phyloP scores from a whole-genome alignment of 331 rosid genomes.

The Stylosanthes scabra region DNA sequence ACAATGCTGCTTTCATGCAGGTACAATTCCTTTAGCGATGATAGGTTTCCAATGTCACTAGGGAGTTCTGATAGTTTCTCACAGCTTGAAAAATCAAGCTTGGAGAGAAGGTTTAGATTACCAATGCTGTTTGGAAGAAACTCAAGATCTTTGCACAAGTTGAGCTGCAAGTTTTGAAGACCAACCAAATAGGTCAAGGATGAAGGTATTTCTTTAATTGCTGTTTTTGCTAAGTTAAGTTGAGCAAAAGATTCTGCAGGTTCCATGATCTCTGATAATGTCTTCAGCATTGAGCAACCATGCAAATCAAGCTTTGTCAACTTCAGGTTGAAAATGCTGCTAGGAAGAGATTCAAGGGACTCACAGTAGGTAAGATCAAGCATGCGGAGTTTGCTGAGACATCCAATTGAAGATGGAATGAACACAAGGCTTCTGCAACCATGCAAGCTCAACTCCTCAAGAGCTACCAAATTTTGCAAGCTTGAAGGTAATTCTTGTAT shows the following conservation, averaged over 20 bases:
- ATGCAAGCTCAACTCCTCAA: slow-evolving; percentile 31
- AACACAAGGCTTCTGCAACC: slow-evolving; percentile 2
- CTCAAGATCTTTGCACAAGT: slow-evolving; percentile 20
- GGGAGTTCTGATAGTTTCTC: slow-evolving; percentile 2
- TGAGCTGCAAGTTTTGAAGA: slow-evolving; percentile 27
- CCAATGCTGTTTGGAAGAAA: slow-evolving; percentile 34
- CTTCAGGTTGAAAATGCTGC: slow-evolving; percentile 39
- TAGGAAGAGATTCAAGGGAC: slow-evolving; percentile 35
- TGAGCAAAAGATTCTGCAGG: slow-evolving; percentile 12
- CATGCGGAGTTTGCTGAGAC: slow-evolving; percentile 24
- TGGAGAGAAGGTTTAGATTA: slow-evolving; percentile 18
- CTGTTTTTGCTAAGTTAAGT: slow-evolving; percentile 14
- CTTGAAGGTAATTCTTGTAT: slow-evolving; percentile 28
- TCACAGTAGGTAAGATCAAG: slow-evolving; percentile 26
- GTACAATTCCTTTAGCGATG: slow-evolving; percentile 24
- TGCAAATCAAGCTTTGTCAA: slow-evolving; percentile 40
- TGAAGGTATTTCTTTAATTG: slow-evolving; percentile 29
- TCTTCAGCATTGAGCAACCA: slow-evolving; percentile 32
- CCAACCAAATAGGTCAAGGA: slow-evolving; percentile 26
- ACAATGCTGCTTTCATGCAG: slow-evolving; percentile 18
- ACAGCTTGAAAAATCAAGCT: slow-evolving; percentile 36
- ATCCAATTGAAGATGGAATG: slow-evolving; percentile 43
- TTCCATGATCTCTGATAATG: slow-evolving; percentile 37
- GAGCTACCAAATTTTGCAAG: slow-evolving; percentile 35
- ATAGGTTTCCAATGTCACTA: slow-evolving; percentile 4